Base-by-base conservation (phyloP, 257 asterid species). In the Eustoma russellianum region DNA sequence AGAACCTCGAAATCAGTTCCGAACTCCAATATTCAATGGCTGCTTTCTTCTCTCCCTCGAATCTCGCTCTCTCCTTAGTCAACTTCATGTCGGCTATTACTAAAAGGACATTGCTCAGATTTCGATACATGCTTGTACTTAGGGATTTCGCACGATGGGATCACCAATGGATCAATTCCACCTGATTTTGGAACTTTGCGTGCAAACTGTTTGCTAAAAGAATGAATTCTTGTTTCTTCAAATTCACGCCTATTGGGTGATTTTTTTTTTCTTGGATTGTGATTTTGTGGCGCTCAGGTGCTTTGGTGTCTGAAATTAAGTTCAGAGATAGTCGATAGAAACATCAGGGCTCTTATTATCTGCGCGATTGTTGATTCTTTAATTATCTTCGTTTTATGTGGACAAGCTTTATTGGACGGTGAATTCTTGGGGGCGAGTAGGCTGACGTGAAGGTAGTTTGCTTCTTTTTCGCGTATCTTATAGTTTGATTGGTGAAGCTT, bases 1-100 rank as follows among this genome's bases (percentile, higher is more conserved):
- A 45, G 45, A 56, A 17, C 71, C 60, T 67, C 70, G 78, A 60
- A 40, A 59, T 53, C 58, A 28, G 65, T 55, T 59, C 57, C 59
- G 53, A 56, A 50, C 55, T 33, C 48, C 18, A 33, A 17, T 50
- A 33, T 65, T 66, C 70, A 61, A 65, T 50, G 62, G 58, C 50
- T 66, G 61, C 59, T 58, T 47, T 52, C 33, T 55, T 17, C 53
- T 7, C 64, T 16, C 67, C 79, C 43, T 50, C 57, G 76, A 65
- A 61, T 65, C 67, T 41, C 72, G 79, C 73, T 59, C 50, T 46
- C 35, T 48, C 57, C 67, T 28, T 52, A 13, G 33, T 17, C 30
- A 47, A 41, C 10, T 43, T 47, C 57, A 17, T 15, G 30, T 49
- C 52, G 18, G 6, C 57, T 3, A n/a, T 50, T 9, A 9, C 17